Conservation (phyloP, 164 flowering plant genomes). For the Berberis thunbergii region DNA sequence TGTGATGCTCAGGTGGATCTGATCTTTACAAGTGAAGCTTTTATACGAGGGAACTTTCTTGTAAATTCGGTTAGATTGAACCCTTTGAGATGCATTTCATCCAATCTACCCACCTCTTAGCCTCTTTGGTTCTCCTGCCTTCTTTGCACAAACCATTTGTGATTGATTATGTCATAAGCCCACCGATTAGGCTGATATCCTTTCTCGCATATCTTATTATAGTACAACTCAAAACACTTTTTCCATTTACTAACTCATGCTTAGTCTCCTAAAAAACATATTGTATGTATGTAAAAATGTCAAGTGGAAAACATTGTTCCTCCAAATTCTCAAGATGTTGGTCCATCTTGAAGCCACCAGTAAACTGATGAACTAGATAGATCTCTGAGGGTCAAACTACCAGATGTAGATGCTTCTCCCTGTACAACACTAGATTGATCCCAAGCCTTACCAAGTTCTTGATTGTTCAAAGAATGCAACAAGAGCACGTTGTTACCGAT, state of each 20-base stretch:
- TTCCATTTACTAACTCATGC: conserved; percentile 24
- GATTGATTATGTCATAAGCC: conserved; percentile 43
- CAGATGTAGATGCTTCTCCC: conserved; percentile 14
- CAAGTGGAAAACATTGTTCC: conserved; percentile 37
- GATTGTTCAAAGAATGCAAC: conserved; percentile 30
- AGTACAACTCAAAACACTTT: conserved; percentile 28
- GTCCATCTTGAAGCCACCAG: conserved; percentile 20
- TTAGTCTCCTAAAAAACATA: conserved; percentile 44
- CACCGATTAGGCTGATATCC: conserved; percentile 62
- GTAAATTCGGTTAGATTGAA: conserved; percentile 16
- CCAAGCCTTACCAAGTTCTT: conserved; percentile 44
- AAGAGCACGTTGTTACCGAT: conserved; percentile 51
- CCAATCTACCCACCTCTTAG: conserved; percentile 22
- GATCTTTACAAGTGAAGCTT: not conserved
- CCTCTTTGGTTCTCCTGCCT: conserved; percentile 41
- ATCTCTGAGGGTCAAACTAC: conserved; percentile 29
- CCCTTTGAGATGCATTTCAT: conserved; percentile 45
- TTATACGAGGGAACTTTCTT: not conserved
- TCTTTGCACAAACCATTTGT: conserved; percentile 35
- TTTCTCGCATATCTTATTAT: conserved; percentile 27
- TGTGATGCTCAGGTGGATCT: not conserved
- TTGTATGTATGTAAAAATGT: conserved; percentile 48
- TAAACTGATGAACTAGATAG: conserved; percentile 42
- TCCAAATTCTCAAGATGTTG: conserved; percentile 32
- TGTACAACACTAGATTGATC: conserved; percentile 14